A percentile compares a stretch with the other conserved stretches of the same genome.
Conservation (phyloP, 1,284 basidiomycete genomes). For the Malassezia furfur region DNA sequence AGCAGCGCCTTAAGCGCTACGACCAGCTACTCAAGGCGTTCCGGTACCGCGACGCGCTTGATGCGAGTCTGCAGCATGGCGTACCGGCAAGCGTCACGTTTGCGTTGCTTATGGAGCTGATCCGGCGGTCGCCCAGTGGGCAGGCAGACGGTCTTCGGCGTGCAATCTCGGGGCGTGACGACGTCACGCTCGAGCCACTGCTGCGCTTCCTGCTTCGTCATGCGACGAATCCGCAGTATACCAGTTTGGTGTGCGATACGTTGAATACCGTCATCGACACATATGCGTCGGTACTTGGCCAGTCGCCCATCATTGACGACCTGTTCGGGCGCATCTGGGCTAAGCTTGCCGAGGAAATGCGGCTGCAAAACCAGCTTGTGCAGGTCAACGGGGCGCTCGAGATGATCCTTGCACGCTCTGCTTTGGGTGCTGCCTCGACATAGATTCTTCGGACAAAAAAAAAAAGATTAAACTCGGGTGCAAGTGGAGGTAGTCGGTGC, state of each 20-base stretch:
- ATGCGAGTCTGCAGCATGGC: slow-evolving; percentile 38
- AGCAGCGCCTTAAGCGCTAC: slow-evolving; percentile 70
- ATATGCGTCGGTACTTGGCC: slow-evolving; percentile 80
- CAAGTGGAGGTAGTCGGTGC: background rate
- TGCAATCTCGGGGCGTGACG: slow-evolving; percentile 81
- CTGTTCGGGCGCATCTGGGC: slow-evolving; percentile 72
- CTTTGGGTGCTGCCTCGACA: slow-evolving; percentile 21
- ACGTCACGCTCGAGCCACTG: slow-evolving; percentile 84
- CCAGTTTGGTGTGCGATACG: slow-evolving; percentile 74
- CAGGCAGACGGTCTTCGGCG: slow-evolving; percentile 68
- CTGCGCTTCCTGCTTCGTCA: slow-evolving; percentile 74
- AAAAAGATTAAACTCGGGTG: background rate
- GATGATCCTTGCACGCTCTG: slow-evolving; percentile 62
- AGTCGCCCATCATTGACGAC: slow-evolving; percentile 79
- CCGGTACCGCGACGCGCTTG: slow-evolving; percentile 87
- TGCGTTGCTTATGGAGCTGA: slow-evolving; percentile 82
- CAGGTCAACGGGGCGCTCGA: slow-evolving; percentile 79
- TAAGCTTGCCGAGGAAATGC: slow-evolving; percentile 73
- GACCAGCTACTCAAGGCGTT: slow-evolving; percentile 83
- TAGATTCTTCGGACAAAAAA: background rate
- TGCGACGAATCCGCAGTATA: slow-evolving; percentile 80
- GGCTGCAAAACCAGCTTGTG: slow-evolving; percentile 78
- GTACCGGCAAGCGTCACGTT: slow-evolving; percentile 59
- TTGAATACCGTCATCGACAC: slow-evolving; percentile 69
- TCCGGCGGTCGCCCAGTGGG: slow-evolving; percentile 55